Evolutionary conservation across 305 asterid genomes (phyloP).

Genomic region (Fraxinus ornus): DNA sequence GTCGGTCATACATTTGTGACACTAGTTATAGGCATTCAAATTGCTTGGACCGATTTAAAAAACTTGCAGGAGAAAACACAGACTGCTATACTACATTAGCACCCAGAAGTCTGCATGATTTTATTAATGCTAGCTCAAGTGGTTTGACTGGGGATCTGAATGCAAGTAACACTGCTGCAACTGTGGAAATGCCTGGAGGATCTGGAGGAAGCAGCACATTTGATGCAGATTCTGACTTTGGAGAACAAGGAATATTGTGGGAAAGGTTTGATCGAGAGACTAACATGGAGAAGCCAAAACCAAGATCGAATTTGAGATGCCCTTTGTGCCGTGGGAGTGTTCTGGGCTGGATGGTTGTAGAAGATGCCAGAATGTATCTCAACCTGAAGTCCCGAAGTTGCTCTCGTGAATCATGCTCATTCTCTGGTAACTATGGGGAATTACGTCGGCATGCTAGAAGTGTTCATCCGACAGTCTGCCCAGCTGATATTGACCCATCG

Average conservation of each 20-base stretch:
- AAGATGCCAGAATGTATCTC: constrained; percentile 76
- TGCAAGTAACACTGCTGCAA: constrained; percentile 14
- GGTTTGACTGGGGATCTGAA: constrained; percentile 14
- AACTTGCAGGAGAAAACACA: constrained; percentile 53
- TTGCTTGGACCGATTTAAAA: constrained; percentile 86
- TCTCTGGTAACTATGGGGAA: constrained; percentile 68
- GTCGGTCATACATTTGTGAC: constrained; percentile 87
- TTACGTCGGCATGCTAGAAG: constrained; percentile 85
- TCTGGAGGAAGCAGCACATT: constrained; percentile 22
- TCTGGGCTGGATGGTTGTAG: constrained; percentile 77
- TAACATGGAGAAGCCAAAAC: constrained; percentile 35
- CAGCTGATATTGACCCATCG: constrained; percentile 80
- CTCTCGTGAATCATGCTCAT: constrained; percentile 74
- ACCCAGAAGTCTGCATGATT: constrained; percentile 36
- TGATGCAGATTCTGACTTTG: constrained; percentile 22
- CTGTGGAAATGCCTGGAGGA: constrained; percentile 30
- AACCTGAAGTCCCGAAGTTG: constrained; percentile 73
- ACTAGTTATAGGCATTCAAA: constrained; percentile 95
- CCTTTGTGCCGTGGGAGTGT: constrained; percentile 87
- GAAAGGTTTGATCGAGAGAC: constrained; percentile 35
- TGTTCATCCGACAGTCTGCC: constrained; percentile 82
- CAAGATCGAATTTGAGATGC: constrained; percentile 54
- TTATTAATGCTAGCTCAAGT: constrained; percentile 25
- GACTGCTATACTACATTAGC: constrained; percentile 37
- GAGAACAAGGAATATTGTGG: constrained; percentile 25